These are phyloP conservation scores for Dovyalis caffra DNA, from an alignment of 345 rosid species.

Conservation along the genomic window DNA sequence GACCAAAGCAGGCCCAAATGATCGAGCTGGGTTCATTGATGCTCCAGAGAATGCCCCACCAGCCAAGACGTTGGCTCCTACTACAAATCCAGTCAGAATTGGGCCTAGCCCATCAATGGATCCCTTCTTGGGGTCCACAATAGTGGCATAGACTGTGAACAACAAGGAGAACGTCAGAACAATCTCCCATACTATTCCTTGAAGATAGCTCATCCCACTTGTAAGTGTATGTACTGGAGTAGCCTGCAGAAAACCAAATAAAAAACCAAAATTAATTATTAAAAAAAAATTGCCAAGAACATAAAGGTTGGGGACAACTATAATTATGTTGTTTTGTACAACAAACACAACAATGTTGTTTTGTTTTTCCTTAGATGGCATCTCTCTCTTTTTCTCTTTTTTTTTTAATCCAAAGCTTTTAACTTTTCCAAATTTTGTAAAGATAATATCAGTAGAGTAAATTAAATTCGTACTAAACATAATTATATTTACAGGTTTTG, in stretches of 20 bases:
- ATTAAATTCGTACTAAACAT: neutral
- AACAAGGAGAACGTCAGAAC: conserved; percentile 69
- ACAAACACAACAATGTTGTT: no score
- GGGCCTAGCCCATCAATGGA: conserved; percentile 74
- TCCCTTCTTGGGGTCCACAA: conserved; percentile 86
- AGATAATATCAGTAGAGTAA: no score
- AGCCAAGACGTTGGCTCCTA: conserved; percentile 75
- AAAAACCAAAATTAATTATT: no score
- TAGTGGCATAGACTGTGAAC: conserved; percentile 85
- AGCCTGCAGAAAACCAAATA: conserved; percentile 22
- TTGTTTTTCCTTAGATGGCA: no score
- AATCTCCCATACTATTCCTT: conserved; percentile 79
- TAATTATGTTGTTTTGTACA: no score
- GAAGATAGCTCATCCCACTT: conserved; percentile 61
- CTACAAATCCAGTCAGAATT: conserved; percentile 64
- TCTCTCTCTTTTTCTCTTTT: no score
- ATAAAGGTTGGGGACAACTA: no score
- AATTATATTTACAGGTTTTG: no score
- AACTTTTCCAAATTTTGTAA: no score
- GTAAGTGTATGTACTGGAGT: conserved; percentile 66
- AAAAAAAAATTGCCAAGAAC: neutral
- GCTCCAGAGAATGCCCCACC: conserved; percentile 89
- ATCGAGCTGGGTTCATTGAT: conserved; percentile 95
- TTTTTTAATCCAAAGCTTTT: no score
- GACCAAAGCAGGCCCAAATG: conserved; percentile 85